These are phyloP conservation scores for Trypanosoma grayi DNA, from an alignment of 208 protist genomes.

Conservation along the genomic window DNA sequence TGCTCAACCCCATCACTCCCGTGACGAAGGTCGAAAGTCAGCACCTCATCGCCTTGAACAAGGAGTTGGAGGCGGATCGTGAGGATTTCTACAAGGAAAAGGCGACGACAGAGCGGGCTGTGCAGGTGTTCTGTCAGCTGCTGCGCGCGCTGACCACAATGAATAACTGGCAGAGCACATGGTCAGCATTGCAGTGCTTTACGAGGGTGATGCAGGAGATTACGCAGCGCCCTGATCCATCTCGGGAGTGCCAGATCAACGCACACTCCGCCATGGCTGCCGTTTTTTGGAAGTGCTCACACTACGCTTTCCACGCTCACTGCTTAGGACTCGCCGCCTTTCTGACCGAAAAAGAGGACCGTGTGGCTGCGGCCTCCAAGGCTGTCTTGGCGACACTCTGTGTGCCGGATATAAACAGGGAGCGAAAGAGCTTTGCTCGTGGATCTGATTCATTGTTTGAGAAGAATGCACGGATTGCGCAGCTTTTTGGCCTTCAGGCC, in stretches of 20 bases:
- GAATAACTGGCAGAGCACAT: constrained; percentile 46
- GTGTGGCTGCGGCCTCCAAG: constrained; percentile 35
- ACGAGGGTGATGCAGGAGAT: constrained; percentile 59
- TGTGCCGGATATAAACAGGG: constrained; percentile 37
- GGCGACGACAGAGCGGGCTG: constrained; percentile 29
- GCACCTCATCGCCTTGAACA: constrained; percentile 14
- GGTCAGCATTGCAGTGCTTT: constrained; percentile 52
- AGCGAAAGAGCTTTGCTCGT: constrained; percentile 51
- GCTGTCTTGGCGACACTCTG: constrained; percentile 74
- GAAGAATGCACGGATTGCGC: constrained; percentile 45
- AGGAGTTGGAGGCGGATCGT: constrained; percentile 44
- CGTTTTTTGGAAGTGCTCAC: constrained; percentile 65
- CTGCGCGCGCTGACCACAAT: constrained; percentile 40
- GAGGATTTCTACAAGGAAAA: constrained; percentile 54
- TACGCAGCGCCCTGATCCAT: constrained; percentile 5
- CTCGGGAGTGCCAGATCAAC: constrained; percentile 17
- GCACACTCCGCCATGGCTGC: constrained; percentile 65
- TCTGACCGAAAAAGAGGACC: constrained; percentile 30
- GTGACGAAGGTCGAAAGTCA: constrained; percentile 20
- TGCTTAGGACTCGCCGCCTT: constrained; percentile 53
- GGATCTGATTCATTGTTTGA: constrained; percentile 29
- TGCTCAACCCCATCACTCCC: constrained; percentile 34
- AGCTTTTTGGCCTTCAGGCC: constrained; percentile 48
- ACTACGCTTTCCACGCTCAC: constrained; percentile 70
- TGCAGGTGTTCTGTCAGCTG: constrained; percentile 60